phyloP scores from a whole-genome alignment of 2,329 filamentous ascomycete species.

The Fusarium piperis region DNA sequence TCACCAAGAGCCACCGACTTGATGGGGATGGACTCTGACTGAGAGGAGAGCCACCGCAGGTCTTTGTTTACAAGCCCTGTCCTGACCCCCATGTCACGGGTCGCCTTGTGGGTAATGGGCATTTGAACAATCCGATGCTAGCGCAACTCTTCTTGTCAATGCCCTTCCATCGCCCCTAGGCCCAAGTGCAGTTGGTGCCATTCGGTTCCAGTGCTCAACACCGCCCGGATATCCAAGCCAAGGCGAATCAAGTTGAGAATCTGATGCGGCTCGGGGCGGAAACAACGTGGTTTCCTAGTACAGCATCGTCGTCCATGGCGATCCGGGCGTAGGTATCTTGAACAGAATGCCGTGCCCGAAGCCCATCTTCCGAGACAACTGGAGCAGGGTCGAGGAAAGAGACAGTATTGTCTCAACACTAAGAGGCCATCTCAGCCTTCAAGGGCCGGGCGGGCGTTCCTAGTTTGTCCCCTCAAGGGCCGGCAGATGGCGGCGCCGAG shows the following conservation, averaged over 20 bases:
- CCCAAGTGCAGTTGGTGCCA: neutral
- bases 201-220: neutral
- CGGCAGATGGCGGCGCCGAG: constrained; percentile 8
- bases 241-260: neutral
- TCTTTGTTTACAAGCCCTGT: neutral
- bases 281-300: neutral
- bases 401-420: constrained; percentile 23
- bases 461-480: neutral
- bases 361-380: neutral
- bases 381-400: neutral
- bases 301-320: neutral
- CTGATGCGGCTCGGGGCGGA: neutral
- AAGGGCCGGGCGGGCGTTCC: constrained; percentile 12
- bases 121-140: constrained; percentile 10
- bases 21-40: neutral
- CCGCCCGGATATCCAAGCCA: neutral
- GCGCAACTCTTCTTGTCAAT: neutral
- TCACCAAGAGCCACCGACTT: neutral
- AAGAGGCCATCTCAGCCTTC: constrained; percentile 23
- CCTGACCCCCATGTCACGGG: neutral
- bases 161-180: neutral
- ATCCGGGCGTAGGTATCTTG: neutral
- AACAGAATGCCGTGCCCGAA: neutral
- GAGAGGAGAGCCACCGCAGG: neutral
- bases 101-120: neutral